These are phyloP conservation scores for Podaxis sp. DNA, from an alignment of 768 basidiomycete genomes.

Conservation along the genomic window DNA sequence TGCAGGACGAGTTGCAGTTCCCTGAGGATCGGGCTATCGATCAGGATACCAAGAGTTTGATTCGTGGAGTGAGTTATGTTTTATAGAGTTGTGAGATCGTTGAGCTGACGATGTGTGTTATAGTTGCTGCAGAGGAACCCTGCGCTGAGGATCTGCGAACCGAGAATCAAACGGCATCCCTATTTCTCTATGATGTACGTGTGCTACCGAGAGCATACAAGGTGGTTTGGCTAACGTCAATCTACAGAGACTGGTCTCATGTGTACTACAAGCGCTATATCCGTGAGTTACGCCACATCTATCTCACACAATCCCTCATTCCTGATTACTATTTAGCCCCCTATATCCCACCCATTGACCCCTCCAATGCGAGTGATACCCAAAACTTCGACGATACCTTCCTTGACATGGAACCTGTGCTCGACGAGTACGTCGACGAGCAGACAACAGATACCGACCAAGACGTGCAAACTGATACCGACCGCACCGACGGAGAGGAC, in stretches of 20 bases:
- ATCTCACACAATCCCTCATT: conserved; percentile 2
- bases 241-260: conserved; percentile 83
- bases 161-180: conserved; percentile 89
- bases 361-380: conserved; percentile 90
- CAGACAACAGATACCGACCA: conserved; percentile 50
- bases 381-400: conserved; percentile 98
- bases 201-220: conserved; percentile 15
- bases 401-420: conserved; percentile 91
- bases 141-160: conserved; percentile 85
- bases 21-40: conserved; percentile 92
- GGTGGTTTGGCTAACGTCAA: conserved; percentile 13
- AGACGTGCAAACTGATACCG: conserved; percentile 47
- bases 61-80: conserved; percentile 77
- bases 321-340: conserved; percentile 54
- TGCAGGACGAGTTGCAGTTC: conserved; percentile 88
- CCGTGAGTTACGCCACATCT: conserved; percentile 51
- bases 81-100: conserved; percentile 12
- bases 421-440: conserved; percentile 69
- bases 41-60: conserved; percentile 91
- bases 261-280: conserved; percentile 94
- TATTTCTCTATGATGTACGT: conserved; percentile 94
- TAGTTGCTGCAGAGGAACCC: conserved; percentile 94
- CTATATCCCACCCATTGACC: conserved; percentile 90
- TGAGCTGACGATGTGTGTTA: conserved; percentile 7
- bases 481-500: conserved; percentile 73